Conservation (phyloP, 495 filamentous ascomycete genomes). For the Annulohypoxylon stygium region DNA sequence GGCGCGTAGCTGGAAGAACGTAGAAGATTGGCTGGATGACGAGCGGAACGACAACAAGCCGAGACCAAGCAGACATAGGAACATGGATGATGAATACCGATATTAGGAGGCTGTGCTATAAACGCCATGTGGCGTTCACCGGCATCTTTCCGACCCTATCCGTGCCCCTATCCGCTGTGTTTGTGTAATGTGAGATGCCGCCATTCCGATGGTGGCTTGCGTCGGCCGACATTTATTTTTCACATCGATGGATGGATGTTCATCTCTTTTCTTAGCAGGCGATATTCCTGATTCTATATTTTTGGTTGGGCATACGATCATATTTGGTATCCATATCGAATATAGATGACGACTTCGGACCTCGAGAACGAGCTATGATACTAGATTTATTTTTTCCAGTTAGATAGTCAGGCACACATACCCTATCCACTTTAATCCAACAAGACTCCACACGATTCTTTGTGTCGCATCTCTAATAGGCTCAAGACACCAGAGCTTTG, state of each 20-base stretch:
- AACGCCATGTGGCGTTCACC: not conserved
- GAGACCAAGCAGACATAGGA: constrained; percentile 30
- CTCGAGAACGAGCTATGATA: not conserved
- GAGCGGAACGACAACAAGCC: constrained; percentile 41
- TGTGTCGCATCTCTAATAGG: not conserved
- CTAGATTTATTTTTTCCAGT: not conserved
- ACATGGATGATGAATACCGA: constrained; percentile 42
- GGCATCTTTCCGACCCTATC: not conserved
- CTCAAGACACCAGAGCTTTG: not conserved
- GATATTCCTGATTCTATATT: not conserved
- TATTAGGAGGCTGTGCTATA: constrained; percentile 26
- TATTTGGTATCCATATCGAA: not conserved
- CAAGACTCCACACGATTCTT: not conserved
- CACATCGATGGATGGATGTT: too few species aligned
- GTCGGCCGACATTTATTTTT: not conserved
- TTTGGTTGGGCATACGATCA: not conserved
- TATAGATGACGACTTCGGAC: not conserved
- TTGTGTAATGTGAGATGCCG: not conserved
- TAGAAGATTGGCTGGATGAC: constrained; percentile 51
- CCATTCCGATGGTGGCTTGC: not conserved
- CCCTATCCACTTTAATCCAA: not conserved
- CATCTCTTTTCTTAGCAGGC: constrained; percentile 1
- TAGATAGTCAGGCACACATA: not conserved
- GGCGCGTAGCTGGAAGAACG: constrained; percentile 49
- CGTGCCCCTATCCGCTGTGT: not conserved